Evolutionary conservation across 1,284 basidiomycete genomes (phyloP).

Genomic region (Omphalotus olearius): DNA sequence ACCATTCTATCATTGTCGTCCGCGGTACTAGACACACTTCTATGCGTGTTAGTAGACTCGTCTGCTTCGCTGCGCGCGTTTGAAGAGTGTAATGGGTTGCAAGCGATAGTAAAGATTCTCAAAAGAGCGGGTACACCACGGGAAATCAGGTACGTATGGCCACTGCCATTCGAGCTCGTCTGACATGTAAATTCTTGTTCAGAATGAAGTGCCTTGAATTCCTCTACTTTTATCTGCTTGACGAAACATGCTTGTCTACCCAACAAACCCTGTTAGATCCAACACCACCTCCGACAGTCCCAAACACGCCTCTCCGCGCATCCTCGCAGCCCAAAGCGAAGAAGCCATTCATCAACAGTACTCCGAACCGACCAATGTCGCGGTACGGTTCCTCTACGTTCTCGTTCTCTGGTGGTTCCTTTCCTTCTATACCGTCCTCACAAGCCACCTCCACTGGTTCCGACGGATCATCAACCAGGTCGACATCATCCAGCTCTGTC

Average conservation of each 20-base stretch:
- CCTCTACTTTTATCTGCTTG: slow-evolving; percentile 86
- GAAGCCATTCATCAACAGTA: slow-evolving; percentile 19
- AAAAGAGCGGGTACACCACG: slow-evolving; percentile 79
- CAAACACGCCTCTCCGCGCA: slow-evolving; percentile 26
- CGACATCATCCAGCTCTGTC: slow-evolving; percentile 23
- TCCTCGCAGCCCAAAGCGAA: slow-evolving; percentile 16
- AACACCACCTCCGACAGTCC: slow-evolving; percentile 30
- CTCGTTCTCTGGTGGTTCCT: slow-evolving; percentile 27
- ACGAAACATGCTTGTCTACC: slow-evolving; percentile 48
- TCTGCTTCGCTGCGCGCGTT: slow-evolving; percentile 69
- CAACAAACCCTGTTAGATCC: slow-evolving; percentile 12
- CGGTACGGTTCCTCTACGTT: slow-evolving; percentile 27
- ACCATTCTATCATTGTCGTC: slow-evolving; percentile 44
- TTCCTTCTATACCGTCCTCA: neutral
- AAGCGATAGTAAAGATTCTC: slow-evolving; percentile 76
- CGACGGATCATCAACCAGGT: slow-evolving; percentile 1
- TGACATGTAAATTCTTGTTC: neutral
- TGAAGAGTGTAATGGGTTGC: slow-evolving; percentile 72
- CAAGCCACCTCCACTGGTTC: neutral
- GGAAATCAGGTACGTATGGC: slow-evolving; percentile 74
- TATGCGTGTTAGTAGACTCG: slow-evolving; percentile 83
- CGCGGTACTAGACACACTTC: slow-evolving; percentile 72
- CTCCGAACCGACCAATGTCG: slow-evolving; percentile 19
- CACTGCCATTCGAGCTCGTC: no score
- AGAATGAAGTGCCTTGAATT: slow-evolving; percentile 95